Percentiles rank a stretch among this genome's conserved stretches.
phyloP scores from a whole-genome alignment of 108 stramenopile genomes.

The Fistulifera solaris region DNA sequence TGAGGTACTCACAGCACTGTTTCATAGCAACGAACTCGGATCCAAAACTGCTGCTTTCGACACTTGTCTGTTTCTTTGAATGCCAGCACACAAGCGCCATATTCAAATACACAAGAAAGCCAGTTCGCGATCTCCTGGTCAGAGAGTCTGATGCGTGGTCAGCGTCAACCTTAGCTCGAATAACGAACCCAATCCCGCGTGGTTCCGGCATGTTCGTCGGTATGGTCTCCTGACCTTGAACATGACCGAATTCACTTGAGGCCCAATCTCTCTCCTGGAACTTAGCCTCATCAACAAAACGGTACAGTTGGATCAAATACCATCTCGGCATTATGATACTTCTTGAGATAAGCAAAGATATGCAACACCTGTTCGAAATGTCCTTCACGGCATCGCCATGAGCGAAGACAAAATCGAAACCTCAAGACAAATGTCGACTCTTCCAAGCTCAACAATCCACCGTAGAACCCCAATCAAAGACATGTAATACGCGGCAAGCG shows the following conservation, averaged over 20 bases:
- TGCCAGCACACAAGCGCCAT: constrained; percentile 23
- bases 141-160: constrained; percentile 29
- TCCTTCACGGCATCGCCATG: constrained; percentile 19
- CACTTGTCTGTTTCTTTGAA: constrained; percentile 28
- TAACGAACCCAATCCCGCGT: constrained; percentile 18
- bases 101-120: constrained; percentile 21
- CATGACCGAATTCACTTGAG: constrained; percentile 13
- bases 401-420: constrained; percentile 15
- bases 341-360: constrained; percentile 16
- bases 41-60: constrained; percentile 15
- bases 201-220: constrained; percentile 21
- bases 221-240: constrained; percentile 14
- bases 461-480: constrained; percentile 13
- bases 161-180: constrained; percentile 17
- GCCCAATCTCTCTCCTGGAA: constrained; percentile 27
- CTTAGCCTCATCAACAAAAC: constrained; percentile 6
- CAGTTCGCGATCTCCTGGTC: constrained; percentile 22
- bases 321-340: constrained; percentile 29
- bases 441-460: constrained; percentile 26
- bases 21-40: constrained; percentile 48
- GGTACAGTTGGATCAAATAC: constrained; percentile 37
- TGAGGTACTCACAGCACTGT: constrained; percentile 22
- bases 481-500: constrained; percentile 2
- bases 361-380: constrained; percentile 10
- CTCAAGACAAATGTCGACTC: constrained; percentile 18